These are phyloP conservation scores for Hyaloscypha finlandica DNA, from an alignment of 495 filamentous ascomycete genomes.

Conservation along the genomic window DNA sequence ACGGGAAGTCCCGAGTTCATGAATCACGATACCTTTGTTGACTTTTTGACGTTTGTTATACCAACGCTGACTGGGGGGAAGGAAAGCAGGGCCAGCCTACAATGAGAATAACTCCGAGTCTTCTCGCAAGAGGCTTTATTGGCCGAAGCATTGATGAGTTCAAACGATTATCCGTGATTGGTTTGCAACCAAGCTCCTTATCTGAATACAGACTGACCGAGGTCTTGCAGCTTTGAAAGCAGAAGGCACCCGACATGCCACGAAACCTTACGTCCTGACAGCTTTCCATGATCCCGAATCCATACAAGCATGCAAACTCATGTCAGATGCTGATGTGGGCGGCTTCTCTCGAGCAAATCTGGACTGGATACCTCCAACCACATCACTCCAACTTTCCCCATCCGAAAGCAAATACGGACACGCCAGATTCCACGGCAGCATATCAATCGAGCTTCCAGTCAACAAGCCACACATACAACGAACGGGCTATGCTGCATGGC, in stretches of 20 bases:
- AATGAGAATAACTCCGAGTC: slow-evolving; percentile 28
- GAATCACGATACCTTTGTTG: too few relatives aligned
- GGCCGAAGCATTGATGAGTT: slow-evolving; percentile 36
- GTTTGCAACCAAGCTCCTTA: slow-evolving; percentile 12
- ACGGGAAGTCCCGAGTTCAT: too few relatives aligned
- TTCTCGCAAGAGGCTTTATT: slow-evolving; percentile 31
- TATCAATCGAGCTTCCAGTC: slow-evolving; percentile 82
- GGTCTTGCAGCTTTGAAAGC: slow-evolving; percentile 28
- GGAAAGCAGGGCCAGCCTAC: neutral
- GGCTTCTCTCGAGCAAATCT: slow-evolving; percentile 76
- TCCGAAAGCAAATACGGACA: slow-evolving; percentile 43
- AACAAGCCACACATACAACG: slow-evolving; percentile 68
- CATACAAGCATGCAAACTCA: slow-evolving; percentile 70
- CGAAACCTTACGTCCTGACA: slow-evolving; percentile 59
- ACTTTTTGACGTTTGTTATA: too few relatives aligned
- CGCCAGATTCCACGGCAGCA: slow-evolving; percentile 81
- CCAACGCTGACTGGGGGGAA: too few relatives aligned
- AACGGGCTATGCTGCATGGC: slow-evolving; percentile 87
- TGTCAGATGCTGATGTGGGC: slow-evolving; percentile 85
- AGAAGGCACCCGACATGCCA: slow-evolving; percentile 35
- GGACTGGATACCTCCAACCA: slow-evolving; percentile 58
- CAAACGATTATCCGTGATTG: slow-evolving; percentile 28
- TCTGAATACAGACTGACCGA: slow-evolving; percentile 2
- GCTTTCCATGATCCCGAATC: slow-evolving; percentile 65
- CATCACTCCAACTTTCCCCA: slow-evolving; percentile 37